These are phyloP conservation scores for Jamesozyma piceae DNA, from an alignment of 805 yeast species.

Conservation along the genomic window DNA sequence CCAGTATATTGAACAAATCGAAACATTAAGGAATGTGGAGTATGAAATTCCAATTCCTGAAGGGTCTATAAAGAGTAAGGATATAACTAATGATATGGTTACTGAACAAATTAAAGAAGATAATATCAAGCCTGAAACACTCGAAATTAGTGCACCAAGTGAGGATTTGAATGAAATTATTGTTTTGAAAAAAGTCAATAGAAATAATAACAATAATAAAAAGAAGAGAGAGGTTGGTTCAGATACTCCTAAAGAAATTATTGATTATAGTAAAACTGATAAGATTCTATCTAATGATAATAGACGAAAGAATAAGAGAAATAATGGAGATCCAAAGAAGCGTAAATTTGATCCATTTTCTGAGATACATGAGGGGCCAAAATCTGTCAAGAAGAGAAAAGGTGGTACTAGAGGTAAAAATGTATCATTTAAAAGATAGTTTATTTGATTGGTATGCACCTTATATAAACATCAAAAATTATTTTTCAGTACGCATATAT, in stretches of 20 bases:
- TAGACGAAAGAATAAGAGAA: conserved; percentile 7
- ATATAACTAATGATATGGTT: neutral
- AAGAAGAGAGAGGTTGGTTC: conserved; percentile 1
- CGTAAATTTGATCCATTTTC: conserved; percentile 55
- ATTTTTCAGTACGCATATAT: no score
- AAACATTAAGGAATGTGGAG: conserved; percentile 13
- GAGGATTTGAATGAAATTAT: conserved; percentile 33
- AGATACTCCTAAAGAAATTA: conserved; percentile 17
- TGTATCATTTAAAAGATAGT: conserved; percentile 23
- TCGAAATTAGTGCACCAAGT: neutral
- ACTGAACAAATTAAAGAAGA: conserved; percentile 1
- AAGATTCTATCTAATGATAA: conserved; percentile 29
- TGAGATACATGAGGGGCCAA: conserved; percentile 41
- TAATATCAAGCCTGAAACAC: neutral
- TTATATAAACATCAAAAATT: neutral
- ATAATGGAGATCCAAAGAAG: conserved; percentile 25
- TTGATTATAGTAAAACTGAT: conserved; percentile 40
- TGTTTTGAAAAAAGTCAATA: conserved; percentile 29
- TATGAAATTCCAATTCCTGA: conserved; percentile 8
- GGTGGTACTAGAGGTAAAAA: conserved; percentile 21
- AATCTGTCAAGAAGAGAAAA: conserved; percentile 39
- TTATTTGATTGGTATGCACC: neutral
- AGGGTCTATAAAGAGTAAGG: conserved; percentile 3
- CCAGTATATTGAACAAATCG: conserved; percentile 9
- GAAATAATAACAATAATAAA: conserved; percentile 6